Evolutionary conservation across 139 green algal species (phyloP), one percentile per base, ranked within the genome.

Genomic region (Deuterostichococcus epilithicus): DNA sequence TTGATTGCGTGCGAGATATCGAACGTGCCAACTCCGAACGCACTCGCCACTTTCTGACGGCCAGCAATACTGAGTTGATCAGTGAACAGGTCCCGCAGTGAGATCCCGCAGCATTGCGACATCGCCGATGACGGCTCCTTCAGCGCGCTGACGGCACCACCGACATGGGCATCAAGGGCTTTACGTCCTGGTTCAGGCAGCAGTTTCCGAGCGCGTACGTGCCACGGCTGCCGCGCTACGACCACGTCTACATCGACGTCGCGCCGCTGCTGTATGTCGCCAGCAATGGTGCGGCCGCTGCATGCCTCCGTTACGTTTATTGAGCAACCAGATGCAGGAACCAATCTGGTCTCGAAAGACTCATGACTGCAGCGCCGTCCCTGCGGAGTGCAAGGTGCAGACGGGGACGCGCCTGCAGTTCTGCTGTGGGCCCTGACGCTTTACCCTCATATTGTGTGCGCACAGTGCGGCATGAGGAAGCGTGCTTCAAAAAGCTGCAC

Each of bases 231-330:
- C 72, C 25, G 37, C 63, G 70, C 26, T 79, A 89, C 8, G 90
- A 95, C 75, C 86, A 94, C 30, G 66, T 96, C 20, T 86, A 80
- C 38, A 84, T 96, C 10, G 92, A 97, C 73, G 81, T 95, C 72
- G 88, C 90, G 74, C 85, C 71, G 26, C 82, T 92, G 0, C 77
- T 97, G 35, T 91, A 96, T 71, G 83, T 76, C 22, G 86, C 94
- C 70, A 76, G 91, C 1, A 83, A 83, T 82, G 86, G 88, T 92
- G 42, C 10, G 83, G 10, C 0, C 18, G 34, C 34, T 52, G 13
- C 44, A 20, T 34, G 28, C 1, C 47, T 70, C n/a, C n/a, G n/a
- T 35, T 32, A 60, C 6, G 26, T 8, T 35, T 22, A 32, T 36
- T 35, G 1, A 20, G 34, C 38, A 65, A 65, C 23, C 38, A 8